Evolutionary conservation across 371 early-diverging fungal species (phyloP).

Genomic region (Mucor lusitanicus): DNA sequence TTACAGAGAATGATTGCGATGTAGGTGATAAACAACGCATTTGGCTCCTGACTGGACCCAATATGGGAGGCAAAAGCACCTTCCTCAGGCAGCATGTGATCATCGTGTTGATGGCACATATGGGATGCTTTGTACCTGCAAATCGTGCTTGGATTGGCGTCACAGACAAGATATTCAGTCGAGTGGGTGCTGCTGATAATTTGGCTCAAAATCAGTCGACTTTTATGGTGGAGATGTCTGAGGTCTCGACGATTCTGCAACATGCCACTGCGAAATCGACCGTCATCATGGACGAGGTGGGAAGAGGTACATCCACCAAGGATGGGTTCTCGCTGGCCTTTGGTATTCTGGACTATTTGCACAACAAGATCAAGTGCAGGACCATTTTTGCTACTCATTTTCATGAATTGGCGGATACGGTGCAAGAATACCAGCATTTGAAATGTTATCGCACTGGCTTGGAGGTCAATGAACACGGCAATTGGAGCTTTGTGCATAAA

Average conservation of each 20-base stretch:
- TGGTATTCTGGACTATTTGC: constrained; percentile 83
- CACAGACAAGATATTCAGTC: constrained; percentile 87
- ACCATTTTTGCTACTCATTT: constrained; percentile 97
- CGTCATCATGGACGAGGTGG: constrained; percentile 98
- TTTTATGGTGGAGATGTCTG: constrained; percentile 99
- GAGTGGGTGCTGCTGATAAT: constrained; percentile 83
- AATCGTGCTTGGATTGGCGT: constrained; percentile 80
- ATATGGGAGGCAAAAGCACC: constrained; percentile 97
- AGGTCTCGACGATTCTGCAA: constrained; percentile 87
- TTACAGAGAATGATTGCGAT: constrained; percentile 74
- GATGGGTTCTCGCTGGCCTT: constrained; percentile 95
- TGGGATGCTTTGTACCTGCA: constrained; percentile 95
- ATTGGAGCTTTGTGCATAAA: constrained; percentile 63
- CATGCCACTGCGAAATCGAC: constrained; percentile 81
- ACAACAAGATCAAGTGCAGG: constrained; percentile 60
- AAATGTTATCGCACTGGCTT: constrained; percentile 62
- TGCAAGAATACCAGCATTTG: constrained; percentile 23
- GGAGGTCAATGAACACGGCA: constrained; percentile 40
- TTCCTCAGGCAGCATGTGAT: constrained; percentile 85
- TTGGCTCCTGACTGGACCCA: constrained; percentile 88
- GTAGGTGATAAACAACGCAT: constrained; percentile 56
- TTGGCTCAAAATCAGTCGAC: constrained; percentile 88
- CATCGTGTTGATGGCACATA: constrained; percentile 90
- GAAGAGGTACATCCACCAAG: constrained; percentile 93
- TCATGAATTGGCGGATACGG: constrained; percentile 74